Base-by-base conservation (phyloP, 2,329 filamentous ascomycete genomes). In the Davidsoniella virescens region DNA sequence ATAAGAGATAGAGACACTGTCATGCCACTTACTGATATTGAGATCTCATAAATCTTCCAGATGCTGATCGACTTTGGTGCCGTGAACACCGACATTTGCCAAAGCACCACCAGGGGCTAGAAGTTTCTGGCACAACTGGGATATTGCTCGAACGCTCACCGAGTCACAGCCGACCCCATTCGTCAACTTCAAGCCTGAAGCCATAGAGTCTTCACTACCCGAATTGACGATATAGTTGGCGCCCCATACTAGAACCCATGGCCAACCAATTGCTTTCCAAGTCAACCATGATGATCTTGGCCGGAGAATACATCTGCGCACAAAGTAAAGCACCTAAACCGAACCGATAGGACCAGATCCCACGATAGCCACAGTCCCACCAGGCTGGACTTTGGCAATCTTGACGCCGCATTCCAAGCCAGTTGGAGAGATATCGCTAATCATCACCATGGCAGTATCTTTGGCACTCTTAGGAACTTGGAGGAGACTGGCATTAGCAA, bases 51-150 rank as follows among this genome's bases (percentile, higher is more conserved):
- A 61, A 44, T 64, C 65, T 50, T 78, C 69, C 12, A 78, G 62
- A 38, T 73, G 66, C 39, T 78, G 59, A 50, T 70, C 63, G 0
- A 69, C 73, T 44, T 67, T 69, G n/a, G 62, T 66, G 0, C 74
- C 74, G 56, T 77, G 73, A 5, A 78, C 75, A 7, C 75, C 75
- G 2, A 78, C 66, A 56, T 77, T 78, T 3, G 73, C 74, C 54
- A 78, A 68, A 0, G 64, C 62, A 3, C 72, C 75, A 1, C 73
- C 74, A 0, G 69, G 62, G 0, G 70, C 73, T 8, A 78, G 65
- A 20, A 79, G 57, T 6, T 68, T 62, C 58, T 78, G 73, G 48
- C 68, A 71, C 40, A 76, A 60, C 14, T 70, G 64, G 56, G 78
- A 76, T 0, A 70, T 76, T 0, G 64, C 64, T 0, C 71, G 70